Base-by-base conservation (phyloP, 139 green algal genomes). In the Pseudopediastrum boryanum region DNA sequence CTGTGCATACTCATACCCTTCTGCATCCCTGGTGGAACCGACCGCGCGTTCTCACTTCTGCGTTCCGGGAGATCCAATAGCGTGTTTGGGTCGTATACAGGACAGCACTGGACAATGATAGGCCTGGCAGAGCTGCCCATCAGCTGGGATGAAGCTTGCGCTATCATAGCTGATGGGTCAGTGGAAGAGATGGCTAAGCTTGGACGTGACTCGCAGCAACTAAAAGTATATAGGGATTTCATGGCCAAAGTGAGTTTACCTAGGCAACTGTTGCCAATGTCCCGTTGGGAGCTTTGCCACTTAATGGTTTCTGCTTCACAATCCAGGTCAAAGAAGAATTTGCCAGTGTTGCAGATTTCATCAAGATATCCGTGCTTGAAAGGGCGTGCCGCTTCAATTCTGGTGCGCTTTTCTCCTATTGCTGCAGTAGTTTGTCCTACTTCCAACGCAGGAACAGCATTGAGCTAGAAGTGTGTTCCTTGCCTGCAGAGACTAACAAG, bases 331-430 rank as follows among this genome's bases (percentile, higher is more conserved):
- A 36, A 27, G 35, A 83, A 27, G 73, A 83, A 16, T 85, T 83
- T 29, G 62, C 73, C 16, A 81, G 73, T 44, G 48, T 85, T n/a
- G 50, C 61, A 2, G 80, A 85, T 27, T 77, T 69, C 38, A 70
- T 85, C 44, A 85, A 85, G 46, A 78, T 83, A 38, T 43, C 23
- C 2, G 77, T 82, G 59, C 35, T 85, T 6, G 66, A 78, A 25
- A 66, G 42, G 6, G 73, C 76, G 19, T 54, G 54, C 35, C 56
- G 39, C 29, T 48, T 71, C 31, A 85, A 83, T 4, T 31, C 54
- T 36, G 81, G 73, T 83, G 39, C 36, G 51, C 27, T 46, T 16
- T 27, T 36, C 16, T 43, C 21, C 64, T 25, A 27, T 9, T 39
- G 36, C 21, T 54, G 38, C 64, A 52, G 38, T 13, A 13, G 46